A percentile compares a stretch with the other conserved stretches of the same genome.
These are phyloP conservation scores for Umbelopsis sp. DNA, from an alignment of 371 early-diverging fungal genomes.

Conservation along the genomic window DNA sequence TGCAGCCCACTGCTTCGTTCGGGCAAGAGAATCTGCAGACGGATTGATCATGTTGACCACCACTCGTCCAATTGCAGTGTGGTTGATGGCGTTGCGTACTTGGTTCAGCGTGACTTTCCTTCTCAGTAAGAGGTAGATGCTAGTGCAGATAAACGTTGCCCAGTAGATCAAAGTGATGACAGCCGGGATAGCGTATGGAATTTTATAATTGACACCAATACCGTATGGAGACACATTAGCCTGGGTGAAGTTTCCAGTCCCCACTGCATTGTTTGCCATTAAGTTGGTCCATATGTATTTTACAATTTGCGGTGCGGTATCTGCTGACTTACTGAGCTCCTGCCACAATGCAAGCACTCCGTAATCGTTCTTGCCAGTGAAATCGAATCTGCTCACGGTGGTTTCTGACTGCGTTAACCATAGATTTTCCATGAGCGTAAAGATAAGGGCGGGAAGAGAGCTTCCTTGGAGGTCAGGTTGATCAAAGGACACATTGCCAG, in stretches of 20 bases:
- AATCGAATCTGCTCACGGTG: background rate
- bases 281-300: background rate
- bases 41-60: constrained; percentile 8
- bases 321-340: background rate
- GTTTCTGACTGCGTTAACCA: background rate
- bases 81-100: constrained; percentile 1
- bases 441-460: background rate
- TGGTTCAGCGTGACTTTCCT: background rate
- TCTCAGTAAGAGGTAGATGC: background rate
- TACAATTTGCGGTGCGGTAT: background rate
- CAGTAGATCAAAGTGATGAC: constrained; percentile 1
- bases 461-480: background rate
- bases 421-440: background rate
- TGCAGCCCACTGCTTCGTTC: background rate
- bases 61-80: background rate
- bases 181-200: constrained; percentile 2
- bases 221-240: background rate
- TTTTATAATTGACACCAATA: background rate
- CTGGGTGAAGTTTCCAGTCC: background rate
- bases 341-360: background rate
- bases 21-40: background rate
- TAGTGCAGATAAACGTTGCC: background rate
- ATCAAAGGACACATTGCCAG: background rate
- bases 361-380: background rate
- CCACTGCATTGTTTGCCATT: constrained; percentile 9